phyloP scores from a whole-genome alignment of 2,329 filamentous ascomycete genomes.

The Juglanconis sp. region DNA sequence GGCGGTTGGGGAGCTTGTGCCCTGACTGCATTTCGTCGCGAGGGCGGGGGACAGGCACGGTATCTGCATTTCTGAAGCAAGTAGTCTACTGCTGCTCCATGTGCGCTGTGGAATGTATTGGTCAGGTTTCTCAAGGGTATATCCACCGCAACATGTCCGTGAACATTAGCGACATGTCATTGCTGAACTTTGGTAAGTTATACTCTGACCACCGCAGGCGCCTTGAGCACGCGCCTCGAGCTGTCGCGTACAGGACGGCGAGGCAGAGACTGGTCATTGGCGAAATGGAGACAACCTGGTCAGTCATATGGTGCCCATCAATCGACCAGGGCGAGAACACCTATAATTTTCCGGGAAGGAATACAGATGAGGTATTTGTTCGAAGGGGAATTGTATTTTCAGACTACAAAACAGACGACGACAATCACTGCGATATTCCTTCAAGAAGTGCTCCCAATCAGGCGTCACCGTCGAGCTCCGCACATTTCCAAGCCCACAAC shows the following conservation, averaged over 20 bases:
- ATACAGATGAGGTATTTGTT: neutral
- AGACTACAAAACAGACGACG: neutral
- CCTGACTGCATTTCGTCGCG: neutral
- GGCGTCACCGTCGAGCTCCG: neutral
- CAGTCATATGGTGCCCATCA: neutral
- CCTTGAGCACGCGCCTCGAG: too few species aligned
- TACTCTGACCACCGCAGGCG: too few species aligned
- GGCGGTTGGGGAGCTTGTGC: neutral
- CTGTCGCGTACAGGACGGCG: too few species aligned
- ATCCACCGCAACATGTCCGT: neutral
- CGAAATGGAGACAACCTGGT: neutral
- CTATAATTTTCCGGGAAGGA: neutral
- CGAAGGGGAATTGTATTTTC: neutral
- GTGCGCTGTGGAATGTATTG: neutral
- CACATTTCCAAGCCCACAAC: neutral
- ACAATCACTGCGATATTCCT: neutral
- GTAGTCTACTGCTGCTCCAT: neutral
- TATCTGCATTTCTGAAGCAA: neutral
- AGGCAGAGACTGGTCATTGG: too few species aligned
- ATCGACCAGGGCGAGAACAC: neutral
- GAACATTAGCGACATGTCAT: neutral
- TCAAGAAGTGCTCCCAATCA: slow-evolving; percentile 4
- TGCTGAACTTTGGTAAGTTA: neutral
- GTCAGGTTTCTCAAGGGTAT: neutral
- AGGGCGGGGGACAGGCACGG: neutral